Conservation (phyloP, 768 basidiomycete species). For the Boletus coccyginus region DNA sequence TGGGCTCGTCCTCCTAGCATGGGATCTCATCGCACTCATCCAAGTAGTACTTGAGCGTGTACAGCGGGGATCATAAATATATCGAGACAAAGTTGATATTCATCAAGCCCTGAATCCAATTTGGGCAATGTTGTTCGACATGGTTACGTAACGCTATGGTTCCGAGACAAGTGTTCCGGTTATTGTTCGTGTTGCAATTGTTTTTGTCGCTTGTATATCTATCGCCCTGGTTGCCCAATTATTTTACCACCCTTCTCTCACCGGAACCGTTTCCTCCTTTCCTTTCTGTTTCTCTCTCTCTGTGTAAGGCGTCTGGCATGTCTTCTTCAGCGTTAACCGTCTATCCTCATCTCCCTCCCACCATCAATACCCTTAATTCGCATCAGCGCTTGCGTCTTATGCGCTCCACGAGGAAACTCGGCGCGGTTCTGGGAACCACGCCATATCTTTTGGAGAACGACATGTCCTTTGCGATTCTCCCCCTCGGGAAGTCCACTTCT, state of each 20-base stretch:
- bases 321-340: conserved; percentile 17
- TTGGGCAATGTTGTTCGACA: background rate
- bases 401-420: conserved; percentile 37
- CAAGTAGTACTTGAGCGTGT: no score
- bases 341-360: conserved; percentile 30
- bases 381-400: conserved; percentile 35
- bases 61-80: no score
- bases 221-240: background rate
- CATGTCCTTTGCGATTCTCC: conserved; percentile 18
- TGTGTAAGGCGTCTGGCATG: conserved; percentile 19
- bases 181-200: conserved; percentile 9
- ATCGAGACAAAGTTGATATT: no score
- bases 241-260: background rate
- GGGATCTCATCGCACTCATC: no score
- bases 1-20: no score
- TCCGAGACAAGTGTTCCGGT: conserved; percentile 11
- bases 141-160: conserved; percentile 16
- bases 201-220: conserved; percentile 6
- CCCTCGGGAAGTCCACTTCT: conserved; percentile 18
- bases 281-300: background rate
- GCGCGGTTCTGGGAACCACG: conserved; percentile 36
- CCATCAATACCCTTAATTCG: conserved; percentile 31
- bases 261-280: background rate
- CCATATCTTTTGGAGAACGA: conserved; percentile 33
- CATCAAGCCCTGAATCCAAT: background rate